Base-by-base conservation (phyloP, 768 basidiomycete genomes). In the Phlegmacium glaucopus region DNA sequence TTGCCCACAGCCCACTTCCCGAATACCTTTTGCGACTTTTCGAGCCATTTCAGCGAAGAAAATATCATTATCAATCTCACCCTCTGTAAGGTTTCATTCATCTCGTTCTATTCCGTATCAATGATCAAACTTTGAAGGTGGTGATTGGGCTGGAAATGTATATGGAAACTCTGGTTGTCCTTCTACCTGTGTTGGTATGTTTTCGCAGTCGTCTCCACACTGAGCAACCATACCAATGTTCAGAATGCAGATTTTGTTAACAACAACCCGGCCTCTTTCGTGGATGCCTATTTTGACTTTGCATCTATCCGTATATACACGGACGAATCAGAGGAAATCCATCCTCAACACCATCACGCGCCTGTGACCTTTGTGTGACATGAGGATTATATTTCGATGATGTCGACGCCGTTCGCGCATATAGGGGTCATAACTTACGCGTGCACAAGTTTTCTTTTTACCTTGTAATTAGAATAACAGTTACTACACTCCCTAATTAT, bases 221-320 rank as follows among this genome's bases (percentile, higher is more conserved):
- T 8, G 29, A 30, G 43, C 8, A 35, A 5, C 22, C 2, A 22
- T 35, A 16, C 25, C 29, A 40, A 13, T 17, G n/a, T 37, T 9
- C n/a, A 13, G 11, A 8, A 16, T 28, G 39, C 46, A 84, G 82
- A 78, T 42, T 80, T 67, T 58, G 83, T 86, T 44, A 74, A 79
- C 65, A 72, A 71, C 54, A 81, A 85, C 61, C 87, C 88, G 0
- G 52, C 56, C 8, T 78, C 79, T 9, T 89, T 87, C 63, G 36
- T 53, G n/a, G 65, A 80, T 11, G 85, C 87, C 1, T 87, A 77
- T 68, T 89, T 86, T 67, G 77, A 86, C 32, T 72, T 90, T 61
- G 76, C 74, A 25, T 73, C 76, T 1, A 63, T 89, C 41, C 73
- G 73, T 29, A 57, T 72, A 1, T 72, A 72, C 42, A 35, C 57